Evolutionary conservation across 768 basidiomycete species (phyloP).

Genomic region (Phlebiopsis gigantea): DNA sequence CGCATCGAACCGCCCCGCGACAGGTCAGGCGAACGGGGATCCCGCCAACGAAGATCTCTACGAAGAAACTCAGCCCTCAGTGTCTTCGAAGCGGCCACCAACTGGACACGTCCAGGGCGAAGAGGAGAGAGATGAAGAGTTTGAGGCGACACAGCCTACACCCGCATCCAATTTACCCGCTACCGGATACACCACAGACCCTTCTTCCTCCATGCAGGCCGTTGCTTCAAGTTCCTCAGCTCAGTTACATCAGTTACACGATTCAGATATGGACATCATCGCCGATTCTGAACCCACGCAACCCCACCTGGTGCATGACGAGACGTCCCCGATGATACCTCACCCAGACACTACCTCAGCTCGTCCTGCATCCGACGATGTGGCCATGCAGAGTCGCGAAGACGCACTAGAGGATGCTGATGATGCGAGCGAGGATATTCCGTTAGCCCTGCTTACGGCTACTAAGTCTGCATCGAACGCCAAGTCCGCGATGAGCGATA

Average conservation of each 20-base stretch:
- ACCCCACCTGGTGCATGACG: constrained; percentile 13
- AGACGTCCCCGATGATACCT: constrained; percentile 17
- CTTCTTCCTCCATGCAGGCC: not conserved
- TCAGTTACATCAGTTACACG: constrained; percentile 11
- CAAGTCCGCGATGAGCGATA: not conserved
- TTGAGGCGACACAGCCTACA: constrained; percentile 5
- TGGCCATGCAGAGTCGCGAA: too few species aligned
- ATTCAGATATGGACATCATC: constrained; percentile 42
- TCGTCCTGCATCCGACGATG: too few species aligned
- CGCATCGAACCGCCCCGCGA: constrained; percentile 10
- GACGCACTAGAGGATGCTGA: not conserved
- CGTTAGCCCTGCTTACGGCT: not conserved
- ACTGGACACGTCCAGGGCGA: too few species aligned
- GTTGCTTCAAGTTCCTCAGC: constrained; percentile 1
- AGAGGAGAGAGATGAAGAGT: too few species aligned
- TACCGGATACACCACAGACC: not conserved
- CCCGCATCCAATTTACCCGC: not conserved
- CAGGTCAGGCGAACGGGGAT: not conserved
- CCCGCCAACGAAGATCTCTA: not conserved
- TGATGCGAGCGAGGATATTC: not conserved
- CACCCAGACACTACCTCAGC: too few species aligned
- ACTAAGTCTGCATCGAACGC: not conserved
- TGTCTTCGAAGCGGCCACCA: too few species aligned
- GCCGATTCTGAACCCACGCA: constrained; percentile 60
- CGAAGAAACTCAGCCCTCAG: too few species aligned